Percentiles rank a stretch among this genome's conserved stretches.
These are phyloP conservation scores for Sherardia arvensis DNA, from an alignment of 257 asterid genomes.

Conservation along the genomic window DNA sequence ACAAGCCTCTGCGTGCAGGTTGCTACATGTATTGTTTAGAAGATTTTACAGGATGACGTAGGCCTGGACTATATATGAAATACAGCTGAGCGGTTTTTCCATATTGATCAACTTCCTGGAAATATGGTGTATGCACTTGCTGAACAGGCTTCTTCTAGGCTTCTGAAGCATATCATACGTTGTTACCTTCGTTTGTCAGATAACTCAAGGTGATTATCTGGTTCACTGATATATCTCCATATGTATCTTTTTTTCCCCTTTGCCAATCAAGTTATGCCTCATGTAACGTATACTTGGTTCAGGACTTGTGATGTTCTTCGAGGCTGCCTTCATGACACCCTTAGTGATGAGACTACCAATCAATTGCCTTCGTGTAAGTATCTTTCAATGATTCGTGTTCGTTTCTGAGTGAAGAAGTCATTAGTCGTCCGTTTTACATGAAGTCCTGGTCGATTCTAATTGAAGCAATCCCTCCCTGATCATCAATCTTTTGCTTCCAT, in stretches of 20 bases:
- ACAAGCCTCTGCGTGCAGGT: constrained; percentile 45
- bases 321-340: constrained; percentile 72
- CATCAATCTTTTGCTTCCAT: background rate
- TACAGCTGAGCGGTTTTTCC: constrained; percentile 77
- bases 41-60: constrained; percentile 87
- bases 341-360: constrained; percentile 70
- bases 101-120: constrained; percentile 75
- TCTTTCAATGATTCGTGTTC: background rate
- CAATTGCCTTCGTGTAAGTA: constrained; percentile 75
- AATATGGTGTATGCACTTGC: constrained; percentile 83
- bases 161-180: constrained; percentile 76
- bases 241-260: background rate
- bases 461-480: background rate
- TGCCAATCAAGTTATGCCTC: background rate
- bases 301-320: constrained; percentile 89
- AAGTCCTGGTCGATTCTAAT: background rate
- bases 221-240: background rate
- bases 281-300: constrained; percentile 2
- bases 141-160: constrained; percentile 69
- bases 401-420: too few species aligned
- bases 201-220: constrained; percentile 43
- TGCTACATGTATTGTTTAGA: constrained; percentile 89
- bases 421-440: too few species aligned
- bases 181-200: constrained; percentile 90
- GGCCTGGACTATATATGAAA: constrained; percentile 85